Base-by-base conservation (phyloP, 2,329 filamentous ascomycete species). In the Bipolaris gigantea region DNA sequence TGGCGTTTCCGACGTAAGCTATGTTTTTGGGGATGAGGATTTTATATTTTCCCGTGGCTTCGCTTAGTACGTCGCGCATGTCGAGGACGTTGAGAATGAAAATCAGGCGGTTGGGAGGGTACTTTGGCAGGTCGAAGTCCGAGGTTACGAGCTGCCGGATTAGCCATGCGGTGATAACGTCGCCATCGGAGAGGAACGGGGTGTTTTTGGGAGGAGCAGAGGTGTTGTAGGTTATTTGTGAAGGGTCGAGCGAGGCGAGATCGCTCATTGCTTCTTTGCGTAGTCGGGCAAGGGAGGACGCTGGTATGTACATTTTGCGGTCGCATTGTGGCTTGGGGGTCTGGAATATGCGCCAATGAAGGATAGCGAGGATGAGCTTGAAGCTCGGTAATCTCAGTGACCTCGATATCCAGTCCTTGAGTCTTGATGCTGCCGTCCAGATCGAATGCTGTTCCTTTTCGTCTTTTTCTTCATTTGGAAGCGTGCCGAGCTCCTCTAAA, bases 81-180 rank as follows among this genome's bases (percentile, higher is more conserved):
- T 60, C 63, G 44, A 68, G 56, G 19, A 67, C 61, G 41, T 70
- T 73, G 47, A 66, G 46, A 33, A 68, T 21, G 6, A 53, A 47
- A 41, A 72, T 39, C 11, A 59, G 61, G 9, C 57, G 61, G 1
- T 27, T 10, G 11, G 39, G n/a, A 16, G 35, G 18, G 18, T 50
- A 46, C 18, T 43, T 13, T 10, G 42, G 23, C 6, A 59, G 34
- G 1, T 33, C 53, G 8, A 60, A 55, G n/a, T 58, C 39, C 11
- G 57, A 45, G 32, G 49, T 30, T 7, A 54, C 19, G 11, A 58
- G 36, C 16, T 61, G 58, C 18, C 53, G 61, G 2, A 34, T 47
- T 35, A 57, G 50, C 55, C 59, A 65, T 4, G 59, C 55, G 27
- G 55, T 51, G 23, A 63, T 45, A 16, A 64, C 57, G 34, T 66